These are phyloP conservation scores for Helicocarpus griseus DNA, from an alignment of 2,329 filamentous ascomycete species.

Conservation along the genomic window DNA sequence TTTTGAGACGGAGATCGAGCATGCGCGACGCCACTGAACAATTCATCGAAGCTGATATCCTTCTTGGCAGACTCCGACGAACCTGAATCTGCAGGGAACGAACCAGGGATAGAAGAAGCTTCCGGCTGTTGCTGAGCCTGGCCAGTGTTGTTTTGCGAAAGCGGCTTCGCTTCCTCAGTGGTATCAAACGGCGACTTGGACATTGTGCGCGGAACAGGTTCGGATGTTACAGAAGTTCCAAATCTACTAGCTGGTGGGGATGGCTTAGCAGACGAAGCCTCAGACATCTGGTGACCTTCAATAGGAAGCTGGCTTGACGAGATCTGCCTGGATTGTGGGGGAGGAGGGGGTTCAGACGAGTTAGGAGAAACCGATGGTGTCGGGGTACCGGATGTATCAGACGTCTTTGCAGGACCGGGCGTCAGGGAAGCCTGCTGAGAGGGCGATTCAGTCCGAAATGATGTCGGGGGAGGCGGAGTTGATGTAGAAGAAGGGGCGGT, in stretches of 20 bases:
- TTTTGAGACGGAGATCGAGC: slow-evolving; percentile 37
- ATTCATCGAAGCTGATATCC: slow-evolving; percentile 36
- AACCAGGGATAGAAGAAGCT: slow-evolving; percentile 35
- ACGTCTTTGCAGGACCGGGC: slow-evolving; percentile 34
- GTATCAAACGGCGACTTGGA: slow-evolving; percentile 25
- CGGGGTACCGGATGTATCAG: slow-evolving; percentile 40
- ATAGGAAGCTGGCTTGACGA: slow-evolving; percentile 69
- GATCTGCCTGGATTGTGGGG: slow-evolving; percentile 66
- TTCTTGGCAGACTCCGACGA: slow-evolving; percentile 19
- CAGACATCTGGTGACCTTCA: slow-evolving; percentile 45
- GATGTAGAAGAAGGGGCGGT: slow-evolving; percentile 34
- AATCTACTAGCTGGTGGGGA: slow-evolving; percentile 61
- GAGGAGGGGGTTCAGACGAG: slow-evolving; percentile 41
- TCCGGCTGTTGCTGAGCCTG: background rate
- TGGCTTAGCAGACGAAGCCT: slow-evolving; percentile 68
- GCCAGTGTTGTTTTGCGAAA: background rate
- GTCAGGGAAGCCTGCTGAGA: slow-evolving; percentile 22
- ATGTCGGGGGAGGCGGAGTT: slow-evolving; percentile 44
- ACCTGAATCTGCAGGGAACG: slow-evolving; percentile 29
- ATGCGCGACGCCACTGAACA: slow-evolving; percentile 35
- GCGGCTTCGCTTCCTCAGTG: background rate
- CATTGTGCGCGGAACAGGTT: slow-evolving; percentile 9
- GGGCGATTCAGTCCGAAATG: slow-evolving; percentile 48
- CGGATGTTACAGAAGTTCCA: slow-evolving; percentile 42
- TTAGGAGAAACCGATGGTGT: slow-evolving; percentile 57